phyloP scores from a whole-genome alignment of 164 flowering plant genomes.

The Stephania japonica region DNA sequence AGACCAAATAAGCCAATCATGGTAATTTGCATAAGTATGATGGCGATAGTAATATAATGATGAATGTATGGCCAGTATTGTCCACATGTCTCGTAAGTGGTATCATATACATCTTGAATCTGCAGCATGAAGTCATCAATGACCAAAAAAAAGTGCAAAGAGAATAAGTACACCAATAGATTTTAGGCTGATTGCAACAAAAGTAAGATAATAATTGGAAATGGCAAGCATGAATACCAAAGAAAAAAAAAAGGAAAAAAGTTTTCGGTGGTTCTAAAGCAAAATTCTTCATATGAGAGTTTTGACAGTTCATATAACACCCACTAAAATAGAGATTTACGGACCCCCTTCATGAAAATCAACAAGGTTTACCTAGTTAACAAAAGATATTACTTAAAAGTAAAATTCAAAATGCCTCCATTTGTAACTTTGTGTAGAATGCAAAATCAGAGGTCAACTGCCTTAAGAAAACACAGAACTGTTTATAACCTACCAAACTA shows the following conservation, averaged over 20 bases:
- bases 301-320: neutral
- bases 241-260: neutral
- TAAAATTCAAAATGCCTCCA: too few species aligned
- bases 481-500: too few species aligned
- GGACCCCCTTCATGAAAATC: neutral
- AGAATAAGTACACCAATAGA: neutral
- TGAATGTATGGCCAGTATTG: slow-evolving; percentile 79
- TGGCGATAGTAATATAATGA: slow-evolving; percentile 49
- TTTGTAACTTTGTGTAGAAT: too few species aligned
- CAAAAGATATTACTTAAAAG: too few species aligned
- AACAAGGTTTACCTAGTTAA: neutral
- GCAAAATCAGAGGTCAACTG: too few species aligned
- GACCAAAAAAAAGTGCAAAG: neutral
- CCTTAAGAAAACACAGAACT: too few species aligned
- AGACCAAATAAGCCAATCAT: slow-evolving; percentile 88
- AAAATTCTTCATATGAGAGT: neutral
- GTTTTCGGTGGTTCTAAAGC: neutral
- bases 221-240: neutral
- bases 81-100: slow-evolving; percentile 68
- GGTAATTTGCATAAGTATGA: slow-evolving; percentile 76
- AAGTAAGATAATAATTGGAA: too few species aligned
- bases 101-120: slow-evolving; percentile 77
- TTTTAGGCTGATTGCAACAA: neutral
- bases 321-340: neutral
- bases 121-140: slow-evolving; percentile 28